Base-by-base conservation (phyloP, 2,329 filamentous ascomycete species). In the Coleophoma eucalyptorum region DNA sequence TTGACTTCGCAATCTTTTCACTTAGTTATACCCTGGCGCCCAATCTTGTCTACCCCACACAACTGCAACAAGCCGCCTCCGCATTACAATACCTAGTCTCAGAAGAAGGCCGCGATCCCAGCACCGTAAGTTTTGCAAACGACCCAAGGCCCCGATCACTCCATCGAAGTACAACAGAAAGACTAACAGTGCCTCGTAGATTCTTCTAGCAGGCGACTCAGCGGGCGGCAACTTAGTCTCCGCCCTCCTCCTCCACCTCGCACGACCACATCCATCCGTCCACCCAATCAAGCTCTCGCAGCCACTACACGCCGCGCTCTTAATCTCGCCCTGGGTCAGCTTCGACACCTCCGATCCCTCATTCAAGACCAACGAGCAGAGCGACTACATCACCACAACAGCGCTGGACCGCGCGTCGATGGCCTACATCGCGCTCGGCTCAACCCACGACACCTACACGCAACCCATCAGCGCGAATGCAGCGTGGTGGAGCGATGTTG, bases 11-110 rank as follows among this genome's bases (percentile, higher is more conserved):
- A 5, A 31, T 48, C 16, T 48, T 48, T 21, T 48, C 20, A 10
- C 46, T 48, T n/a, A 21, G n/a, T 12, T 48, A 48, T 15, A 38
- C 46, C 10, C 34, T 48, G n/a, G 33, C 34, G 8, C 46, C 46
- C 12, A 8, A 48, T 15, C 33, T 18, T 10, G n/a, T 18, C 15
- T 41, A 48, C 21, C 46, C 46, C 15, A 20, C 33, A 1, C 46
- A 48, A 26, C 32, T 48, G n/a, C 13, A 4, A 6, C 33, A 48
- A 31, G 34, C 33, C 12, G 20, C 33, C n/a, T 20, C 19, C 10
- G 46, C 46, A 4, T 18, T 48, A 4, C n/a, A 26, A 7, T 26
- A 48, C 19, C 33, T 48, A 3, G 4, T 48, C 13, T 15, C n/a
- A n/a, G 13, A 4, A 20, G 10, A 20, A 18, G 12, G 35, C 6